Percentiles rank a stretch among this genome's conserved stretches.
These are phyloP conservation scores for Coleophoma cylindrospora DNA, from an alignment of 2,329 filamentous ascomycete species.

Conservation along the genomic window DNA sequence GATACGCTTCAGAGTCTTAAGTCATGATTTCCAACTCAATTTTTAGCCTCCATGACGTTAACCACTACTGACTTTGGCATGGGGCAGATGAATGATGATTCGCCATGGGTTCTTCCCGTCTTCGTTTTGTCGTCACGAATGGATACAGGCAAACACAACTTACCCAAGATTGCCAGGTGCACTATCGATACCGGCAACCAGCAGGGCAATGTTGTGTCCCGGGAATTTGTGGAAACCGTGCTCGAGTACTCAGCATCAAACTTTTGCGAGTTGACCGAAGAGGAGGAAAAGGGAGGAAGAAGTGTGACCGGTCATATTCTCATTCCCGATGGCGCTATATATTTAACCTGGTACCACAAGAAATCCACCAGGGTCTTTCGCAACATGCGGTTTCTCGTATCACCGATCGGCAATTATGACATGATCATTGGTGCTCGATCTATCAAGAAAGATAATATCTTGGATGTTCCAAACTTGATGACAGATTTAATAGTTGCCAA, in stretches of 20 bases:
- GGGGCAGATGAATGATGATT: not conserved
- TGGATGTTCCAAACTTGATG: conserved; percentile 4
- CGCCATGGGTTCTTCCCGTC: not conserved
- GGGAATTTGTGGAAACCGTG: conserved; percentile 1
- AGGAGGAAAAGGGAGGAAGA: not conserved
- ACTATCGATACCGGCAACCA: conserved; percentile 6
- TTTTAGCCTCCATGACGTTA: no score
- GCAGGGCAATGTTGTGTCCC: conserved; percentile 6
- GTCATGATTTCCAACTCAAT: no score
- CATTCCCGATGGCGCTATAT: conserved; percentile 2
- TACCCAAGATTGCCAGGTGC: not conserved
- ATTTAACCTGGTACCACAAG: conserved; percentile 8
- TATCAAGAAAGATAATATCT: conserved; percentile 4
- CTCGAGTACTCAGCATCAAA: not conserved
- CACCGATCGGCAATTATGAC: conserved; percentile 2
- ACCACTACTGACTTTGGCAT: no score
- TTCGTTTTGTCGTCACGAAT: not conserved
- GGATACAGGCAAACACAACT: not conserved
- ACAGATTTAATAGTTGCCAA: not conserved
- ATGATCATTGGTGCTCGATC: conserved; percentile 7
- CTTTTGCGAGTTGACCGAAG: not conserved
- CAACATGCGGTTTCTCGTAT: conserved; percentile 8
- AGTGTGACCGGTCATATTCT: conserved; percentile 2
- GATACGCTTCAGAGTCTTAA: no score
- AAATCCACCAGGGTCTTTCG: conserved; percentile 5